Conservation (phyloP, 345 rosid genomes). For the Sisymbrium altissimum region DNA sequence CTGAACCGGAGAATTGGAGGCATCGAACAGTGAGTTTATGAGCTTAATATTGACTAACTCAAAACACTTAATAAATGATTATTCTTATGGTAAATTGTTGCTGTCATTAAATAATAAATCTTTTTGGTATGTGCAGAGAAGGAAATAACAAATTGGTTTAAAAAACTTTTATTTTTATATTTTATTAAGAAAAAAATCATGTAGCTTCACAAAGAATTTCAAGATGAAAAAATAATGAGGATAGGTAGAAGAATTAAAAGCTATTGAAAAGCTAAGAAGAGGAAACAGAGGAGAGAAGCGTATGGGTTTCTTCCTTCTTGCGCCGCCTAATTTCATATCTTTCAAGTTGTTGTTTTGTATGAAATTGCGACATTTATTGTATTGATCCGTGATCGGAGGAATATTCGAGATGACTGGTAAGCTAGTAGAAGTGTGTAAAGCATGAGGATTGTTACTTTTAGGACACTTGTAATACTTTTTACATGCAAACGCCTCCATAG, state of each 20-base stretch:
- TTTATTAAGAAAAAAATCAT: too few relatives aligned
- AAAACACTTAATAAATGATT: neutral
- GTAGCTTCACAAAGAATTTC: too few relatives aligned
- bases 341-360: neutral
- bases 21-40: constrained; percentile 29
- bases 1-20: constrained; percentile 52
- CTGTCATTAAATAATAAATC: neutral
- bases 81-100: neutral
- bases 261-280: neutral
- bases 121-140: neutral
- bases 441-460: neutral
- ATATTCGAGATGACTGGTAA: constrained; percentile 4
- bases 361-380: neutral
- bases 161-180: neutral
- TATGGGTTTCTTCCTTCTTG: neutral
- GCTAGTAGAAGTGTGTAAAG: neutral
- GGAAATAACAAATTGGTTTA: neutral
- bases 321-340: neutral
- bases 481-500: constrained; percentile 1
- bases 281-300: neutral
- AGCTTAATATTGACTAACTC: neutral
- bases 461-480: constrained; percentile 17
- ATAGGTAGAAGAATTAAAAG: too few relatives aligned
- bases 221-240: too few relatives aligned
- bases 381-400: neutral